These are phyloP conservation scores for Xanthoceras sorbifolium DNA, from an alignment of 345 rosid species.

Conservation along the genomic window DNA sequence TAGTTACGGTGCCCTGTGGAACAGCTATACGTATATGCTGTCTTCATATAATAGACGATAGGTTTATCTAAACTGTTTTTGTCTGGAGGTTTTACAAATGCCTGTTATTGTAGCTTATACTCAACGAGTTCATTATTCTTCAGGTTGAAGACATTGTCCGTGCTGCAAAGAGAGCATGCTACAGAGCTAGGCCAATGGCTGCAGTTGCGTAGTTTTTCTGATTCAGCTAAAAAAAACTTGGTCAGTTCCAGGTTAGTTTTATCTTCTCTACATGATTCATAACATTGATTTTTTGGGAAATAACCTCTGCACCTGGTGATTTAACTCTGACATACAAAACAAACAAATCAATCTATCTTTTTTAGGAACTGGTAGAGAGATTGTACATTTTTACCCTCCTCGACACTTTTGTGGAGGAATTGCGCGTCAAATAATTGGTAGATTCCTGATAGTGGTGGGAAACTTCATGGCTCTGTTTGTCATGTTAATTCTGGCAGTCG, in stretches of 20 bases:
- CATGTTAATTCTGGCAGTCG: slow-evolving; percentile 9
- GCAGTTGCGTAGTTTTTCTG: slow-evolving; percentile 30
- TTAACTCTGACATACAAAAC: background rate
- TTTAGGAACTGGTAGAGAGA: slow-evolving; percentile 19
- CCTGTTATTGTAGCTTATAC: background rate
- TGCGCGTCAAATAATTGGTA: slow-evolving; percentile 31
- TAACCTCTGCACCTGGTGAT: background rate
- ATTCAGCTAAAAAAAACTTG: slow-evolving; percentile 3
- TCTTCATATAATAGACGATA: background rate
- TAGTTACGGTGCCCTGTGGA: background rate
- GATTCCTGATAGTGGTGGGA: slow-evolving; percentile 15
- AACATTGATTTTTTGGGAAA: background rate
- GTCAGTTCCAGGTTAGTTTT: slow-evolving; percentile 11
- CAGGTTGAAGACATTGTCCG: slow-evolving; percentile 67
- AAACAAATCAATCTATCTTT: no score
- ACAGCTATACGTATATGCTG: background rate
- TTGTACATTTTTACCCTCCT: slow-evolving; percentile 18
- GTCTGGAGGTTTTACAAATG: background rate
- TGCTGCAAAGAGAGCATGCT: slow-evolving; percentile 68
- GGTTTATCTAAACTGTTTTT: background rate
- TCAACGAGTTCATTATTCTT: background rate
- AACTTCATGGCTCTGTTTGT: slow-evolving; percentile 23
- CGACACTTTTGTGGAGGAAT: slow-evolving; percentile 24
- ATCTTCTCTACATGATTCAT: background rate
- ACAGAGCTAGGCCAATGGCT: slow-evolving; percentile 49